These are phyloP conservation scores for Collybia sp. DNA, from an alignment of 768 basidiomycete genomes.

Conservation along the genomic window DNA sequence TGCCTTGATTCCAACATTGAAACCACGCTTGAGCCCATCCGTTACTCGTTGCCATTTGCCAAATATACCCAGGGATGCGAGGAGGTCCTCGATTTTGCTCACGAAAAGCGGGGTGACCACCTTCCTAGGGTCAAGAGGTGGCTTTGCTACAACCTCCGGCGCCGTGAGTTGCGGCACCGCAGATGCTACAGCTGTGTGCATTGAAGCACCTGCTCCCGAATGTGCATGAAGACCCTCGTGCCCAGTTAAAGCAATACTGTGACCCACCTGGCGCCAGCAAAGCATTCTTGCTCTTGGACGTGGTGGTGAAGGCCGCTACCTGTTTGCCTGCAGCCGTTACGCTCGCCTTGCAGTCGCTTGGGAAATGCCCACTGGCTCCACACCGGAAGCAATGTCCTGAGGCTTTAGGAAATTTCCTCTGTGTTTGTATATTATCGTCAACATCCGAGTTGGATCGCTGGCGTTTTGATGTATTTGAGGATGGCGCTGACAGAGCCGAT, in stretches of 20 bases:
- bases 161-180: conserved; percentile 18
- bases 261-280: conserved; percentile 13
- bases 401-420: too few relatives aligned
- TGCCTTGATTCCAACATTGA: conserved; percentile 25
- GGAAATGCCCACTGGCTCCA: conserved; percentile 17
- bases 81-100: conserved; percentile 6
- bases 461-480: conserved; percentile 1
- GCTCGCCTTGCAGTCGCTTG: conserved; percentile 13
- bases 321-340: conserved; percentile 16
- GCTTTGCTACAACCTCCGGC: conserved; percentile 18
- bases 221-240: not conserved
- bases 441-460: too few relatives aligned
- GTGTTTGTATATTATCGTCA: too few relatives aligned
- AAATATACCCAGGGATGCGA: conserved; percentile 11
- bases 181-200: conserved; percentile 18
- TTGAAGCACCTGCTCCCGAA: conserved; percentile 8
- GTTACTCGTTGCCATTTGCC: conserved; percentile 22
- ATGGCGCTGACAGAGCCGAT: not conserved
- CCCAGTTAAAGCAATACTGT: conserved; percentile 22
- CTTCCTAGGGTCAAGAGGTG: conserved; percentile 19
- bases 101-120: conserved; percentile 26
- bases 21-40: conserved; percentile 25
- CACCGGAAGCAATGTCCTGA: conserved; percentile 21
- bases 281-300: conserved; percentile 11
- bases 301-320: conserved; percentile 6